A percentile compares a stretch with the other conserved stretches of the same genome.
Evolutionary conservation across 257 asterid species (phyloP).

Genomic region (Solanum stenotomum): DNA sequence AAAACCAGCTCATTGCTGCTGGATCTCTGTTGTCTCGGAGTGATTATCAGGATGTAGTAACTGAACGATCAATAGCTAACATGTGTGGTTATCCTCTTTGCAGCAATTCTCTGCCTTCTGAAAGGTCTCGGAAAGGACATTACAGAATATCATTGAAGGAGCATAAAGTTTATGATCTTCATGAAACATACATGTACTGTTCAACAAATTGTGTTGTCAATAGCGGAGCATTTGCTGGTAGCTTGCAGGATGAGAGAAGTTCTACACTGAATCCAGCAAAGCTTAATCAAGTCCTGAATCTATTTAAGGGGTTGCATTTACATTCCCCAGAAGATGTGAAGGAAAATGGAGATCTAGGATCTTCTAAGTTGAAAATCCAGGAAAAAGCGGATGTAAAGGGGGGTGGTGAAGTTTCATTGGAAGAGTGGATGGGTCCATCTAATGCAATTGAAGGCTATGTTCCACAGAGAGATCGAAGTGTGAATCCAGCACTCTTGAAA

Average conservation of each 20-base stretch:
- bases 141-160: conserved; percentile 81
- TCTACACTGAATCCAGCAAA: conserved; percentile 42
- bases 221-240: conserved; percentile 59
- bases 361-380: conserved; percentile 54
- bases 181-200: conserved; percentile 84
- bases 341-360: conserved; percentile 40
- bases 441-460: conserved; percentile 95
- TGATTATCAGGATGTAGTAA: conserved; percentile 82
- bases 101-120: conserved; percentile 44
- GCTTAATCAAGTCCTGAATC: conserved; percentile 42
- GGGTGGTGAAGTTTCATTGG: conserved; percentile 57
- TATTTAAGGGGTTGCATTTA: conserved; percentile 35
- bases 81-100: conserved; percentile 92
- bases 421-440: conserved; percentile 92
- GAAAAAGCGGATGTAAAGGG: conserved; percentile 44
- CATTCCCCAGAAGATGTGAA: conserved; percentile 35
- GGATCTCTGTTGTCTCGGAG: conserved; percentile 52
- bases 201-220: conserved; percentile 58
- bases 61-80: conserved; percentile 58
- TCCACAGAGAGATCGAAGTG: conserved; percentile 41
- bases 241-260: conserved; percentile 60
- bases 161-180: conserved; percentile 86
- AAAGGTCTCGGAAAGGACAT: conserved; percentile 61
- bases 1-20: conserved; percentile 49
- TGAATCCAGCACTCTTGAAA: conserved; percentile 12